Conservation (phyloP, 352 stramenopile genomes). For the Phytophthora litchii region DNA sequence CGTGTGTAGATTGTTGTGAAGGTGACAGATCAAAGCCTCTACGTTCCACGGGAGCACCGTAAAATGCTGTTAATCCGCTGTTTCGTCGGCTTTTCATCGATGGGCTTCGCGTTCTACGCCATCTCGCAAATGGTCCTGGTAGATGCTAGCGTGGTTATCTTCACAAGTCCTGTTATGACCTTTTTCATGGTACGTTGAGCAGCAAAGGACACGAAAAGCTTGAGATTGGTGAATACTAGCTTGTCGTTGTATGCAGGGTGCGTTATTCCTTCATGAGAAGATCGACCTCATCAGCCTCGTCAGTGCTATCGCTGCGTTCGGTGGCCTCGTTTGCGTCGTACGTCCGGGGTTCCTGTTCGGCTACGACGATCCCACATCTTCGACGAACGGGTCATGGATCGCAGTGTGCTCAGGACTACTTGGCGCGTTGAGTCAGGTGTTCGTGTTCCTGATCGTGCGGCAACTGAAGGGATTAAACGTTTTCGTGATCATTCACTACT, state of each 20-base stretch:
- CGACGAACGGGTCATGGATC: conserved; percentile 19
- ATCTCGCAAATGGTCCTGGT: conserved; percentile 74
- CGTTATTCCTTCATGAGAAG: conserved; percentile 29
- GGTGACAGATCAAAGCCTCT: conserved; percentile 19
- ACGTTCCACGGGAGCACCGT: conserved; percentile 43
- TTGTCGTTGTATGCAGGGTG: conserved; percentile 5
- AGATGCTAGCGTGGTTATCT: conserved; percentile 64
- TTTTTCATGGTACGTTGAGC: conserved; percentile 57
- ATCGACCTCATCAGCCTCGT: conserved; percentile 42
- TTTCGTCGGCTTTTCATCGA: conserved; percentile 58
- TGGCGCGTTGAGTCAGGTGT: conserved; percentile 43
- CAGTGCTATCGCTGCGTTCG: conserved; percentile 38
- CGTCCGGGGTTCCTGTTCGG: conserved; percentile 50
- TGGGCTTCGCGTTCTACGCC: conserved; percentile 65
- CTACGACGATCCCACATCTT: conserved; percentile 15
- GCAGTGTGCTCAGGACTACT: conserved; percentile 42
- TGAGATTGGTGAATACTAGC: neutral
- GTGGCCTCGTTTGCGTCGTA: conserved; percentile 49
- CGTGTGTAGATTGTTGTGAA: conserved; percentile 6
- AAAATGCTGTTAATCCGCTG: conserved; percentile 54
- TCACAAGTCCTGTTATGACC: conserved; percentile 62
- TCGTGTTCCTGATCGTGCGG: conserved; percentile 54
- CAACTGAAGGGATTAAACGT: conserved; percentile 44
- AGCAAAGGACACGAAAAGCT: neutral
- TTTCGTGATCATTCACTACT: conserved; percentile 60